Percentiles rank a stretch among this genome's conserved stretches.
phyloP scores from a whole-genome alignment of 108 stramenopile species.

The Cyclotella baltica region DNA sequence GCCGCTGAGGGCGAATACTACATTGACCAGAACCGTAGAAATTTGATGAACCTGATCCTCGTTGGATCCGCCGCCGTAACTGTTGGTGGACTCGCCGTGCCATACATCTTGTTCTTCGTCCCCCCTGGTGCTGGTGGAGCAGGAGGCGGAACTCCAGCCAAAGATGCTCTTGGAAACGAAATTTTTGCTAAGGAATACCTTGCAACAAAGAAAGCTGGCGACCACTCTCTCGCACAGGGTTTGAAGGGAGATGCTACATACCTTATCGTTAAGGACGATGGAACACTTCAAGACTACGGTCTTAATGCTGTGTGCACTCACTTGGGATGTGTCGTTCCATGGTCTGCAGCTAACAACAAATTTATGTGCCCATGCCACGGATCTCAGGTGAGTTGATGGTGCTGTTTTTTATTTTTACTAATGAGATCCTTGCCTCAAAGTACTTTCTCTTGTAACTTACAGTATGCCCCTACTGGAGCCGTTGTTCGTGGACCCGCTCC shows the following conservation, averaged over 20 bases:
- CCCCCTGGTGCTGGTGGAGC: constrained; percentile 92
- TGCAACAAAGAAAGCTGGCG: constrained; percentile 81
- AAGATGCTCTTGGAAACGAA: constrained; percentile 95
- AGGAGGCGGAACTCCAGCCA: constrained; percentile 84
- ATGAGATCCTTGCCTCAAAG: neutral
- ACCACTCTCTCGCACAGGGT: constrained; percentile 94
- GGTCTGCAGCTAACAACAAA: constrained; percentile 97
- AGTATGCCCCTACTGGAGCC: constrained; percentile 93
- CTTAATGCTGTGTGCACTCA: constrained; percentile 98
- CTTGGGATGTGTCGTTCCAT: constrained; percentile 98
- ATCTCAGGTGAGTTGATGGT: constrained; percentile 65
- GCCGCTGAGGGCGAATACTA: constrained; percentile 84
- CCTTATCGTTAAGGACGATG: constrained; percentile 97
- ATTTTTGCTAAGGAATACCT: constrained; percentile 90
- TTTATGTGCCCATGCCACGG: constrained; percentile 99
- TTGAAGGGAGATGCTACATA: constrained; percentile 99
- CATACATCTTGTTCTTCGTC: constrained; percentile 96
- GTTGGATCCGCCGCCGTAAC: constrained; percentile 91
- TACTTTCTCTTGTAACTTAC: constrained; percentile 10
- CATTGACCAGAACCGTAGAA: constrained; percentile 97
- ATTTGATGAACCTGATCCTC: constrained; percentile 96
- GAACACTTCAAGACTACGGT: constrained; percentile 81
- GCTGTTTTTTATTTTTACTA: neutral
- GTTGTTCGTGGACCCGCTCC: constrained; percentile 98
- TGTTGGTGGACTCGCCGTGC: constrained; percentile 92